phyloP scores from a whole-genome alignment of 2,329 filamentous ascomycete species.

The Diaporthe australafricana region DNA sequence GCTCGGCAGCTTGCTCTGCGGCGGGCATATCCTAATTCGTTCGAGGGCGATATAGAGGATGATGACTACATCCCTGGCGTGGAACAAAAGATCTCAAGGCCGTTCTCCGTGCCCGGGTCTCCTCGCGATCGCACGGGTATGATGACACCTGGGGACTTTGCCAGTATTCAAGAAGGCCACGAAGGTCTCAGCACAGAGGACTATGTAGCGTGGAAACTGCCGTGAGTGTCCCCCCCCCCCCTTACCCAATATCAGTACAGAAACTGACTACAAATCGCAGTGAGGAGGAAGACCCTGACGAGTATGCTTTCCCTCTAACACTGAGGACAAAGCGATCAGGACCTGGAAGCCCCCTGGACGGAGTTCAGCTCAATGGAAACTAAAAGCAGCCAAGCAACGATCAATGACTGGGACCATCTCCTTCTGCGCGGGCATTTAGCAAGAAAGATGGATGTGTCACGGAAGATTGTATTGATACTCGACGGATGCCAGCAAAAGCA shows the following conservation, averaged over 20 bases:
- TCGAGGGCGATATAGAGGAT: constrained; percentile 78
- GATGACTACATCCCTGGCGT: constrained; percentile 92
- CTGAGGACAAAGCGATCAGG: constrained; percentile 64
- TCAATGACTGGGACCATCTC: constrained; percentile 6
- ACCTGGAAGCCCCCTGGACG: constrained; percentile 55
- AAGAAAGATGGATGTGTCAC: not conserved
- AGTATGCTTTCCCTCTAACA: constrained; percentile 71
- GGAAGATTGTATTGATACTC: constrained; percentile 23
- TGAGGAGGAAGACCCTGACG: constrained; percentile 92
- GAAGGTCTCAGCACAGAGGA: constrained; percentile 96
- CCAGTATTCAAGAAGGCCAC: constrained; percentile 91
- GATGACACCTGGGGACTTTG: constrained; percentile 99
- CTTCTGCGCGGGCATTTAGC: not conserved
- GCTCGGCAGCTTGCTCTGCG: constrained; percentile 91
- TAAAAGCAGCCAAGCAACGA: constrained; percentile 39
- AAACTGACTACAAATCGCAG: constrained; percentile 55
- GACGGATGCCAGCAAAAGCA: constrained; percentile 13
- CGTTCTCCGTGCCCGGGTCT: constrained; percentile 93
- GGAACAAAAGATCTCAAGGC: constrained; percentile 94
- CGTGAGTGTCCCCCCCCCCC: constrained; percentile 74
- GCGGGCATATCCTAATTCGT: constrained; percentile 90
- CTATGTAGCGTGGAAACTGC: constrained; percentile 97
- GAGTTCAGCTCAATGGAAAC: constrained; percentile 55
- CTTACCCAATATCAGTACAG: not conserved
- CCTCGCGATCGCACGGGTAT: constrained; percentile 91